A percentile compares a stretch with the other conserved stretches of the same genome.
These are phyloP conservation scores for Strobilomyces dryophilus DNA, from an alignment of 768 basidiomycete species.

Conservation along the genomic window DNA sequence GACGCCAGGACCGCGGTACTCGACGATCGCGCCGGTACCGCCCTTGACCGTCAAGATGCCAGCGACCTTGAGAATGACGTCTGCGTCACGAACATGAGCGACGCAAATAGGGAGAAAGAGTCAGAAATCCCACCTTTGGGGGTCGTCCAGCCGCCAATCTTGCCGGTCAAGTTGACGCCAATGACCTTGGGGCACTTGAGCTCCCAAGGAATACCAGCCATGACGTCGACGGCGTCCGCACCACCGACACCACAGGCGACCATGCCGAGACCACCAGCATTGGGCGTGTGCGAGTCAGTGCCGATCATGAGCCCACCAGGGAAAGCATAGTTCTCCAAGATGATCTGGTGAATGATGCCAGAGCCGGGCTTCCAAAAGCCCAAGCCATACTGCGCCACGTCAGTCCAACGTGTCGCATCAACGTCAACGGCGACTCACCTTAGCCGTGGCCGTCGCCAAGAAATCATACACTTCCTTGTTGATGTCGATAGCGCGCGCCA, in stretches of 20 bases:
- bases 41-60: slow-evolving; percentile 99
- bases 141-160: slow-evolving; percentile 95
- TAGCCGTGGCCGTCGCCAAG: slow-evolving; percentile 93
- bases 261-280: slow-evolving; percentile 99
- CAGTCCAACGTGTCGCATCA: neutral
- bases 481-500: slow-evolving; percentile 84
- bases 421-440: slow-evolving; percentile 43
- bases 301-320: slow-evolving; percentile 99
- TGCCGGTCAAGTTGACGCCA: slow-evolving; percentile 93
- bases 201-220: slow-evolving; percentile 98
- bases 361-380: slow-evolving; percentile 99
- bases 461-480: slow-evolving; percentile 99
- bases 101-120: neutral
- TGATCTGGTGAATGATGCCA: slow-evolving; percentile 99
- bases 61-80: slow-evolving; percentile 98
- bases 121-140: slow-evolving; percentile 69
- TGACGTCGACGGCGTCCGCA: slow-evolving; percentile 98
- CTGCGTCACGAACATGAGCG: slow-evolving; percentile 36
- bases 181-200: slow-evolving; percentile 99
- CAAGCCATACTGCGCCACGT: slow-evolving; percentile 74
- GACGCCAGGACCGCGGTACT: slow-evolving; percentile 93
- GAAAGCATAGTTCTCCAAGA: slow-evolving; percentile 99
- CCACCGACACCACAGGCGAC: slow-evolving; percentile 99
- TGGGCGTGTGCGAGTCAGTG: slow-evolving; percentile 98
- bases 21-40: slow-evolving; percentile 97